Conservation (phyloP, 2,329 filamentous ascomycete species). For the Trichoderma guizhouense region DNA sequence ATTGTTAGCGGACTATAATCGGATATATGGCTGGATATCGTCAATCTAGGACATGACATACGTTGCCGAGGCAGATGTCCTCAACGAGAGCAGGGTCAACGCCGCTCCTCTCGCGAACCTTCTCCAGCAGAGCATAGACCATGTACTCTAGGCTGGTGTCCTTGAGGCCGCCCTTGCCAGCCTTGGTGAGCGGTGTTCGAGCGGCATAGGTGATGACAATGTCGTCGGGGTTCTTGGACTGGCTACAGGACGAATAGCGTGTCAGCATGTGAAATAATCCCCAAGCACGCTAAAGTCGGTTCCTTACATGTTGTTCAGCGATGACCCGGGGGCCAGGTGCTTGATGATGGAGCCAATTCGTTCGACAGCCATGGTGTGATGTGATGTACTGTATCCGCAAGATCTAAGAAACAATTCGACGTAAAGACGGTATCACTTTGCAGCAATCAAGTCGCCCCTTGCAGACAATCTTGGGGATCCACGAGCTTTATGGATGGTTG, state of each 20-base stretch:
- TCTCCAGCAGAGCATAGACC: slow-evolving; percentile 76
- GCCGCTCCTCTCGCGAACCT: slow-evolving; percentile 67
- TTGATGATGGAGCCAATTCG: slow-evolving; percentile 83
- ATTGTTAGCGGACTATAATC: neutral
- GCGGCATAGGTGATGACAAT: slow-evolving; percentile 92
- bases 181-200: slow-evolving; percentile 86
- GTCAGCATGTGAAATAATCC: slow-evolving; percentile 12
- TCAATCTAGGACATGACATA: slow-evolving; percentile 36
- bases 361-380: slow-evolving; percentile 69
- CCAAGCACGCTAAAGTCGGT: neutral
- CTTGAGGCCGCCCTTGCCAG: slow-evolving; percentile 89
- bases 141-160: slow-evolving; percentile 88
- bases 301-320: slow-evolving; percentile 74
- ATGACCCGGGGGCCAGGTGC: slow-evolving; percentile 74
- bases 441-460: neutral
- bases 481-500: slow-evolving; percentile 10
- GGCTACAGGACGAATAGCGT: slow-evolving; percentile 49
- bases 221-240: slow-evolving; percentile 91
- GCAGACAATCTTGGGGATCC: slow-evolving; percentile 7
- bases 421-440: neutral
- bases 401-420: neutral
- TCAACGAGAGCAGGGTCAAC: slow-evolving; percentile 79
- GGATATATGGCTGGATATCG: neutral
- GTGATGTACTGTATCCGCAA: neutral
- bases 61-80: slow-evolving; percentile 91